Evolutionary conservation across 257 asterid species (phyloP), one percentile per base, ranked within the genome.

Genomic region (Jacaranda mimosifolia): DNA sequence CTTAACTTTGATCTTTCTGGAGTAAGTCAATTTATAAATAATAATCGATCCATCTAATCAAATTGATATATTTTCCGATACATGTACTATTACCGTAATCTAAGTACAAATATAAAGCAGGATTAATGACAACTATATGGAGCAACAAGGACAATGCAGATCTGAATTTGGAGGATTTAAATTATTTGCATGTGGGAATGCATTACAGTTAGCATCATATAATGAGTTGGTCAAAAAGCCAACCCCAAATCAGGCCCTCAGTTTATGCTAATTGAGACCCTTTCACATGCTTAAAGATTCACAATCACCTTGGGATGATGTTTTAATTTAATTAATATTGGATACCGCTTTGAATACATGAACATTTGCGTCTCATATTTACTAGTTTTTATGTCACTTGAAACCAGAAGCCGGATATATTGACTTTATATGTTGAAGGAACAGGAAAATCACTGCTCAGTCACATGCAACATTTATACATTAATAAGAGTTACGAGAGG

Each of bases 231-330:
- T 64, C 68, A 65, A 71, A 59, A 62, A 64, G 62, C 21, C 11
- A 42, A 63, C 65, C 78, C n/a, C 40, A 64, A 81, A 64, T 81
- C 63, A 59, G 39, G 58, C 74, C 72, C 72, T 35, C 2, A 43
- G 56, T 18, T 72, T 65, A 77, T 56, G 82, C 40, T 60, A 82
- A 71, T 76, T 39, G 38, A 70, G 51, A 2, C 32, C 39, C 53
- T 63, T 76, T 68, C 82, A 82, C 77, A 72, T 82, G 85, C 77
- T 67, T 62, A 49, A 63, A 58, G 79, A 72, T 77, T 51, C 70
- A 66, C 13, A 48, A 35, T 71, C 70, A 42, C 72, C 39, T 66
- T 66, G 67, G 76, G 72, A 72, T 39, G 32, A 74, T 74, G 48
- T 7, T 74, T 1, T 39, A 55, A 19, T 65, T 48, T 70, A 52